phyloP scores from a whole-genome alignment of 352 stramenopile genomes.

The Globisporangium viniferum region DNA sequence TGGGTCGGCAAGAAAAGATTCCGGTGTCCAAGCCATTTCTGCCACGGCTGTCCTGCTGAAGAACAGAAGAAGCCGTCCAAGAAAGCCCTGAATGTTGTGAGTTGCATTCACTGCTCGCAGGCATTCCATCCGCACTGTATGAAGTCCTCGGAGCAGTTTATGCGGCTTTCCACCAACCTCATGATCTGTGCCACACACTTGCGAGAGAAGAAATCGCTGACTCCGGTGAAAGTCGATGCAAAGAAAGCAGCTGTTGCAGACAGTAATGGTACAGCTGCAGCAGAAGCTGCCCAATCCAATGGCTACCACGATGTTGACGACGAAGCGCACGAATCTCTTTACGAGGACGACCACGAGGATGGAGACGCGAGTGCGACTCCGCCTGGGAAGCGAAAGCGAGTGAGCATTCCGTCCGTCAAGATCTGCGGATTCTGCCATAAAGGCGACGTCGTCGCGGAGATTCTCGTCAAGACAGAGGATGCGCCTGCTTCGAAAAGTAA shows the following conservation, averaged over 20 bases:
- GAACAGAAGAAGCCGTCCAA: slow-evolving; percentile 35
- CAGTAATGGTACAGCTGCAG: not conserved
- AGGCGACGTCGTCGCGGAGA: slow-evolving; percentile 33
- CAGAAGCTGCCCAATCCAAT: slow-evolving; percentile 7
- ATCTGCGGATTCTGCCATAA: slow-evolving; percentile 59
- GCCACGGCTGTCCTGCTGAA: slow-evolving; percentile 55
- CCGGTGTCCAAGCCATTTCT: slow-evolving; percentile 90
- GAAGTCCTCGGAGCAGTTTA: slow-evolving; percentile 62
- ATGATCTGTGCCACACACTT: slow-evolving; percentile 90
- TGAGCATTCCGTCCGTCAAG: slow-evolving; percentile 24
- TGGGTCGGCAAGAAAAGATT: slow-evolving; percentile 89
- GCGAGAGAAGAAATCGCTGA: slow-evolving; percentile 33
- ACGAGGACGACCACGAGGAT: slow-evolving; percentile 26
- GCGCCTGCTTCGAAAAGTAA: slow-evolving; percentile 7
- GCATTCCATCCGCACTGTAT: slow-evolving; percentile 84
- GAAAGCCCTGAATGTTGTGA: slow-evolving; percentile 49
- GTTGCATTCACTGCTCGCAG: slow-evolving; percentile 87
- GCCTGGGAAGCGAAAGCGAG: slow-evolving; percentile 16
- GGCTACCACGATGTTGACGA: slow-evolving; percentile 21
- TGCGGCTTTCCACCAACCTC: slow-evolving; percentile 80
- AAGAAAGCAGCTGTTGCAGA: not conserved
- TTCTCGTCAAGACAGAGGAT: slow-evolving; percentile 6
- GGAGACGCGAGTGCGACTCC: slow-evolving; percentile 11
- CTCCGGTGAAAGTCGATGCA: not conserved
- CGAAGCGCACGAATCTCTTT: slow-evolving; percentile 1